Percentiles rank a stretch among this genome's conserved stretches.
These are phyloP conservation scores for Zea mays DNA, from an alignment of 176 grass and related monocot genomes.

Conservation along the genomic window Zm-B73-REFERENCE-NAM-5.0 NC_050104.1:155456001-155456500, in stretches of 20 bases:
- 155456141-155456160: too few species aligned
- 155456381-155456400: too few species aligned
- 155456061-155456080: too few species aligned
- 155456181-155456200: too few species aligned
- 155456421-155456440: background rate
- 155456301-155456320: background rate
- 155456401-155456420: background rate
- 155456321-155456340: background rate
- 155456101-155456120: too few species aligned
- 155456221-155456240: background rate
- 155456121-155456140: too few species aligned
- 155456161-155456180: too few species aligned
- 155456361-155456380: too few species aligned
- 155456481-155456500: background rate
- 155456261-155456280: background rate
- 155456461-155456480: background rate
- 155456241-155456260: background rate
- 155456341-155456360: background rate
- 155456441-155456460: background rate
- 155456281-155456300: background rate
- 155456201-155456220: background rate
- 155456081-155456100: too few species aligned
- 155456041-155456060: too few species aligned
- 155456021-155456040: too few species aligned
- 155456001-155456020: too few species aligned